Percentiles rank a stretch among this genome's conserved stretches.
Evolutionary conservation across 306 rosid genomes (phyloP).

Genomic region (Ceratonia siliqua): DNA sequence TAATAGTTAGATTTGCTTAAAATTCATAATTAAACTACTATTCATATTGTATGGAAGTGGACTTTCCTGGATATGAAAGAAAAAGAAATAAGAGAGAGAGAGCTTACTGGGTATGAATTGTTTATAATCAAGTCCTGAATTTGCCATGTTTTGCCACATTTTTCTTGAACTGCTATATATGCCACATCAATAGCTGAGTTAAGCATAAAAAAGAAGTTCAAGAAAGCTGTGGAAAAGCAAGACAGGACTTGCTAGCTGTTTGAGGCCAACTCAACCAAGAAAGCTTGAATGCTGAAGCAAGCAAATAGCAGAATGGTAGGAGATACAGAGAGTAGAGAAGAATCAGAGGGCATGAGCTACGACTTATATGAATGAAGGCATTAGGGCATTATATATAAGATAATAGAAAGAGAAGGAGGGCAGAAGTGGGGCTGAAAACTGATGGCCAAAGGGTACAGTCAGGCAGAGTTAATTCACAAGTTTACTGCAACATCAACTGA

Average conservation of each 20-base stretch:
- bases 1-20: neutral
- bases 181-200: neutral
- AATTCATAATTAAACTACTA: too few species aligned
- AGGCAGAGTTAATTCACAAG: neutral
- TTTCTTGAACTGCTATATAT: slow-evolving; percentile 1
- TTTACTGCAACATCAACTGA: neutral
- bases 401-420: neutral
- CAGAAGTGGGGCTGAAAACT: neutral
- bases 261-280: neutral
- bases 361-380: too few species aligned
- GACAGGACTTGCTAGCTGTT: neutral
- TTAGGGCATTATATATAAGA: too few species aligned
- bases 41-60: too few species aligned
- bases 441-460: neutral
- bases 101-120: too few species aligned
- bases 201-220: slow-evolving; percentile 4
- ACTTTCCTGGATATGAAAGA: too few species aligned
- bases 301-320: neutral
- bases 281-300: neutral
- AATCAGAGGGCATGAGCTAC: too few species aligned
- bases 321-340: too few species aligned
- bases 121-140: neutral
- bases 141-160: neutral
- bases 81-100: too few species aligned
- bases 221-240: slow-evolving; percentile 20